phyloP scores from a whole-genome alignment of 2,329 filamentous ascomycete genomes.

The Colletotrichum sp. region DNA sequence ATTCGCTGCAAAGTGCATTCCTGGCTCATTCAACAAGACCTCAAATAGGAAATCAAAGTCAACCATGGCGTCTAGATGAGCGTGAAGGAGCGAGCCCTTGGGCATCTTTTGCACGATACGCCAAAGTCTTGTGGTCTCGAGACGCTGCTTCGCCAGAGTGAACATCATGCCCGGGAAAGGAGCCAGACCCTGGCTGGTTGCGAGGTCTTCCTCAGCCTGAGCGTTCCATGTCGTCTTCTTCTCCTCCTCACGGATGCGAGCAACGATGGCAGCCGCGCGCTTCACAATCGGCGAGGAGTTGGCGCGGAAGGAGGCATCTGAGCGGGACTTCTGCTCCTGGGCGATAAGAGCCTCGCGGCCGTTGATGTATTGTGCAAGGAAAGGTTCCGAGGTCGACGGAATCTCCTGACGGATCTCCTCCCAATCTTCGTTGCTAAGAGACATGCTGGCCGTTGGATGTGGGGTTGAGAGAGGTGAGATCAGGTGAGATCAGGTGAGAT shows the following conservation, averaged over 20 bases:
- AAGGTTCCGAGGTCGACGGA: conserved; percentile 68
- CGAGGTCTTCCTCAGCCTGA: conserved; percentile 66
- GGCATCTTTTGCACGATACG: conserved; percentile 79
- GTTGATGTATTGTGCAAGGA: conserved; percentile 81
- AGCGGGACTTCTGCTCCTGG: conserved; percentile 82
- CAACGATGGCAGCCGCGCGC: conserved; percentile 76
- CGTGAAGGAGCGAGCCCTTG: conserved; percentile 80
- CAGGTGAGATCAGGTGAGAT: not conserved
- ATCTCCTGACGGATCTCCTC: conserved; percentile 61
- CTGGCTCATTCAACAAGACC: conserved; percentile 68
- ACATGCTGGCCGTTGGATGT: conserved; percentile 28
- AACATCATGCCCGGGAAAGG: conserved; percentile 87
- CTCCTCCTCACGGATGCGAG: conserved; percentile 76
- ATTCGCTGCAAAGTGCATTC: conserved; percentile 67
- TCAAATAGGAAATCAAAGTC: conserved; percentile 77
- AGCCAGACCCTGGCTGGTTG: conserved; percentile 59
- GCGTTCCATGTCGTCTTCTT: conserved; percentile 73
- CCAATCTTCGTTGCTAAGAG: conserved; percentile 63
- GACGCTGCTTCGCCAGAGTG: conserved; percentile 73
- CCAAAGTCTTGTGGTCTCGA: conserved; percentile 81
- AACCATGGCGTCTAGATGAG: conserved; percentile 83
- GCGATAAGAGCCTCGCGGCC: conserved; percentile 78
- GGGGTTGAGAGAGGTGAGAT: not conserved
- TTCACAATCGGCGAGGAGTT: conserved; percentile 74
- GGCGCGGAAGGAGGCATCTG: conserved; percentile 71